Conservation (phyloP, 2,329 filamentous ascomycete species). For the Arachnomyces sp. region DNA sequence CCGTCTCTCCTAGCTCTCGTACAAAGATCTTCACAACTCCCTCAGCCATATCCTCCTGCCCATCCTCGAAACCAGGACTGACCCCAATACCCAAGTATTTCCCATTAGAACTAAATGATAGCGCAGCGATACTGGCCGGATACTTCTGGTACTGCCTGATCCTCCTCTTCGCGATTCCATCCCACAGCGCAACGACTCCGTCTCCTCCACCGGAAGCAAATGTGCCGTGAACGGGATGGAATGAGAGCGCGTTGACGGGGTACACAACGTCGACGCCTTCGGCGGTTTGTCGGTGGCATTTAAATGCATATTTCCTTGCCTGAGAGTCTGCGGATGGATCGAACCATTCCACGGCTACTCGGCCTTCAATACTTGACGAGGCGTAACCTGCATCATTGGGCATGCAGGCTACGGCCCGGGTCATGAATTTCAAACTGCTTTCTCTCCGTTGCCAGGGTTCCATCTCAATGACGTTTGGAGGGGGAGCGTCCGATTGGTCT, state of each 20-base stretch:
- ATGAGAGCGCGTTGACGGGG: slow-evolving; percentile 81
- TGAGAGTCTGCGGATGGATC: slow-evolving; percentile 81
- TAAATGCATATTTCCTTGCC: slow-evolving; percentile 94
- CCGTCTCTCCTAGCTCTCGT: slow-evolving; percentile 73
- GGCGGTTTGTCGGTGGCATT: slow-evolving; percentile 77
- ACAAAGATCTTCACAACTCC: slow-evolving; percentile 70
- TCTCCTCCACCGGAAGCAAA: slow-evolving; percentile 88
- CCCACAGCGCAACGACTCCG: slow-evolving; percentile 87
- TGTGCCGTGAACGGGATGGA: slow-evolving; percentile 73
- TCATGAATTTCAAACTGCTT: slow-evolving; percentile 93
- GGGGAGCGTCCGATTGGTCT: slow-evolving; percentile 39
- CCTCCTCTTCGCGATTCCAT: slow-evolving; percentile 79
- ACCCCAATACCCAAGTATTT: slow-evolving; percentile 70
- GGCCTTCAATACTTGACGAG: slow-evolving; percentile 83
- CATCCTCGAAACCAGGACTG: slow-evolving; percentile 82
- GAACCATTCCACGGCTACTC: slow-evolving; percentile 97
- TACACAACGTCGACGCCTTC: slow-evolving; percentile 73
- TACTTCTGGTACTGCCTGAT: slow-evolving; percentile 86
- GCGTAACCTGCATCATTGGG: slow-evolving; percentile 92
- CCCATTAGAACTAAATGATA: slow-evolving; percentile 71
- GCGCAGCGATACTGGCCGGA: slow-evolving; percentile 64
- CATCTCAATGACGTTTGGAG: slow-evolving; percentile 41
- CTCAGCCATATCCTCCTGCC: slow-evolving; percentile 67
- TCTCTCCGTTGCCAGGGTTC: slow-evolving; percentile 90
- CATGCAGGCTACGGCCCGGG: slow-evolving; percentile 88